phyloP scores from a whole-genome alignment of 2,329 filamentous ascomycete species.

The Aspergillus sp. region DNA sequence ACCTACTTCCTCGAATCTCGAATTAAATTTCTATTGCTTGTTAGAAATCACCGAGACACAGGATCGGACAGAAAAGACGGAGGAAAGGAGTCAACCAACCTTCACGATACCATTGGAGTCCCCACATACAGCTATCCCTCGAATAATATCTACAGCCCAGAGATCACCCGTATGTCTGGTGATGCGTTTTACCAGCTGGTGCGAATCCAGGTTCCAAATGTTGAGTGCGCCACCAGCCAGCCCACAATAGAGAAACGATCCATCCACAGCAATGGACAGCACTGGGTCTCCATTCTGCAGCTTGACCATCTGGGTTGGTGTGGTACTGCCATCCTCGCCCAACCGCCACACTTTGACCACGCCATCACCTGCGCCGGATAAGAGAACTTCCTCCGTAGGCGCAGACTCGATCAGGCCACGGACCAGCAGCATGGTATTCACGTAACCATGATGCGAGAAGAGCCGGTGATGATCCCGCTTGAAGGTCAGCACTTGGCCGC shows the following conservation, averaged over 20 bases:
- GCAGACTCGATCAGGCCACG: conserved; percentile 62
- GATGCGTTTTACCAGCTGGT: conserved; percentile 79
- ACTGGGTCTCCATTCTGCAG: conserved; percentile 58
- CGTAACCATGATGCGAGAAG: conserved; percentile 91
- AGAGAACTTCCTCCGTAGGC: conserved; percentile 62
- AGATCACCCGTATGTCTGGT: conserved; percentile 74
- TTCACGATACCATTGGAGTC: conserved; percentile 82
- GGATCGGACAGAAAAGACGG: neutral
- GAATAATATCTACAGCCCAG: conserved; percentile 76
- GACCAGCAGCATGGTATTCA: conserved; percentile 90
- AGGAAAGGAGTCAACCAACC: conserved; percentile 43
- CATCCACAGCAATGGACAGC: conserved; percentile 75
- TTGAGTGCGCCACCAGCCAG: conserved; percentile 82
- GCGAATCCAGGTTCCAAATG: conserved; percentile 93
- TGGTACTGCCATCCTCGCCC: conserved; percentile 49
- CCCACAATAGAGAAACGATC: conserved; percentile 86
- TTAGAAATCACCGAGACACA: conserved; percentile 2
- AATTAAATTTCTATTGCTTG: conserved; percentile 55
- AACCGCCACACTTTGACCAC: conserved; percentile 91
- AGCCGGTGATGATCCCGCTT: conserved; percentile 70
- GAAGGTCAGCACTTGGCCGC: conserved; percentile 67
- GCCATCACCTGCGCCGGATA: conserved; percentile 89
- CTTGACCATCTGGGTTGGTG: conserved; percentile 61
- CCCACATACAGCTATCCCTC: conserved; percentile 77
- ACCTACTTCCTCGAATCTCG: conserved; percentile 71